These are phyloP conservation scores for Saraca asoca DNA, from an alignment of 331 rosid species.

Conservation along the genomic window DNA sequence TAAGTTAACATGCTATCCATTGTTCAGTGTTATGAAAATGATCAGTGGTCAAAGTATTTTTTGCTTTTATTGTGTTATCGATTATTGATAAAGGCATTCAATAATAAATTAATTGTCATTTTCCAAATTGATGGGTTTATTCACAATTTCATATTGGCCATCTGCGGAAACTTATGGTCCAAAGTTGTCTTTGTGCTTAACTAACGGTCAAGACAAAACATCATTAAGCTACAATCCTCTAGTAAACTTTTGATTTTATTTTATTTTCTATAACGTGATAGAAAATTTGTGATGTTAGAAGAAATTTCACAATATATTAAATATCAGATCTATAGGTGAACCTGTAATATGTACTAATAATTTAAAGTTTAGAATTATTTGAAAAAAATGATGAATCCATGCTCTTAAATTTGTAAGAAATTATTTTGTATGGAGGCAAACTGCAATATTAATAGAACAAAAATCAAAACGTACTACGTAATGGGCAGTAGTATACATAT, in stretches of 20 bases:
- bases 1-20: neutral
- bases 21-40: neutral
- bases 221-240: constrained; percentile 29
- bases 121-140: constrained; percentile 26
- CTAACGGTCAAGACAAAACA: constrained; percentile 32
- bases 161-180: constrained; percentile 16
- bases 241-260: neutral
- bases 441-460: no score
- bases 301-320: constrained; percentile 27
- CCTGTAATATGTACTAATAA: no score
- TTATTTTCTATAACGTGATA: no score
- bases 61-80: neutral
- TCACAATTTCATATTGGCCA: neutral
- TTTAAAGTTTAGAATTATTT: no score
- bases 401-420: no score
- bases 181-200: constrained; percentile 35
- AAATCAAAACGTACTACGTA: no score
- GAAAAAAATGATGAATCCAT: no score
- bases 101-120: constrained; percentile 26
- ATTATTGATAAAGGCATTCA: neutral
- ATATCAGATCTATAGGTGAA: no score
- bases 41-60: neutral
- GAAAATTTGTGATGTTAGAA: no score
- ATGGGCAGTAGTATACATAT: no score
- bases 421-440: no score